Conservation (phyloP, 176 grass and related monocot species). For the Carex myosuroides region DNA sequence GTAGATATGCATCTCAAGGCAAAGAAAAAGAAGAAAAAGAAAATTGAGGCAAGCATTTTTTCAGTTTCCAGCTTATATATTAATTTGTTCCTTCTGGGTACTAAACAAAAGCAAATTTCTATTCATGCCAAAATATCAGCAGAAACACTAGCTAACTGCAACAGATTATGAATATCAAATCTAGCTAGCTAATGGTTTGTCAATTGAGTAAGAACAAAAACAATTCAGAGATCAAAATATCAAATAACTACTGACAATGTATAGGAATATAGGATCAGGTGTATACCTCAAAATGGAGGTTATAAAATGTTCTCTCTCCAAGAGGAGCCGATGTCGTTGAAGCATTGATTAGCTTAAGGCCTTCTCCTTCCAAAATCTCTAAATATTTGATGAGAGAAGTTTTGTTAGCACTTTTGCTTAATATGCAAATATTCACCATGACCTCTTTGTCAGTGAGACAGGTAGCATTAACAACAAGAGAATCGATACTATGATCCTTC, state of each 20-base stretch:
- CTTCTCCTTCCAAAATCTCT: conserved; percentile 57
- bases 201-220: too few relatives aligned
- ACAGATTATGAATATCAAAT: neutral
- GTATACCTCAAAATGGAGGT: conserved; percentile 74
- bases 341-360: conserved; percentile 46
- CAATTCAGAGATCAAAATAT: neutral
- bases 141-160: neutral
- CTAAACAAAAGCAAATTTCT: neutral
- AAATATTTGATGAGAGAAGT: conserved; percentile 47
- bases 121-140: neutral
- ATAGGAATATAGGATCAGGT: neutral
- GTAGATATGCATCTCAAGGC: neutral
- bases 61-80: neutral
- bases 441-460: conserved; percentile 52
- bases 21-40: neutral
- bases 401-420: conserved; percentile 17
- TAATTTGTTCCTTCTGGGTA: neutral
- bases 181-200: too few relatives aligned
- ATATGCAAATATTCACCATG: conserved; percentile 65
- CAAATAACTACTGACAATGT: neutral
- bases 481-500: neutral
- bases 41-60: neutral
- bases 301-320: conserved; percentile 59
- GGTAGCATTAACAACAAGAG: conserved; percentile 44
- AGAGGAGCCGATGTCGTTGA: conserved; percentile 31